Percentiles rank a stretch among this genome's conserved stretches.
These are phyloP conservation scores for Pyrenopolyporus hunteri DNA, from an alignment of 495 filamentous ascomycete species.

Conservation along the genomic window DNA sequence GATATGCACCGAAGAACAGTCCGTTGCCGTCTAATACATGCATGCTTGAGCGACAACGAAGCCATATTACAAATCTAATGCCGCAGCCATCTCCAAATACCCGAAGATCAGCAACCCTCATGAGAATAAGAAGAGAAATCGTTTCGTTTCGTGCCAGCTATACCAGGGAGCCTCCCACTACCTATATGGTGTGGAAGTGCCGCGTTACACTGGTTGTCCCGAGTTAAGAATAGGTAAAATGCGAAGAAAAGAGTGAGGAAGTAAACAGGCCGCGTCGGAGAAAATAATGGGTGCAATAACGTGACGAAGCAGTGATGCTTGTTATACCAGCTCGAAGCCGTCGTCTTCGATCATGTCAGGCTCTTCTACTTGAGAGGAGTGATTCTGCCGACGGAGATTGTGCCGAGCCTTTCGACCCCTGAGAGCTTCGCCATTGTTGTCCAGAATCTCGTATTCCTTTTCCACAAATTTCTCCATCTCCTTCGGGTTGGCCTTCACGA, in stretches of 20 bases:
- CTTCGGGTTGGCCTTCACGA: conserved; percentile 49
- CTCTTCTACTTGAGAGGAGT: conserved; percentile 2
- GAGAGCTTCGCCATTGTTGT: conserved; percentile 51
- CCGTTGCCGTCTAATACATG: conserved; percentile 11
- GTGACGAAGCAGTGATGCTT: background rate
- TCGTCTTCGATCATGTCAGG: conserved; percentile 47
- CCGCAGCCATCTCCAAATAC: conserved; percentile 6
- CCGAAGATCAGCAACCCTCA: background rate
- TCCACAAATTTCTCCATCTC: conserved; percentile 55
- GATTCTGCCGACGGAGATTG: conserved; percentile 43
- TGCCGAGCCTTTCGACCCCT: conserved; percentile 51
- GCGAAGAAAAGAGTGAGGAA: background rate
- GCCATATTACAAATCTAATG: conserved; percentile 31
- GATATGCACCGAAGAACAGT: conserved; percentile 28
- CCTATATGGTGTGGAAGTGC: background rate
- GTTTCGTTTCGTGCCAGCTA: conserved; percentile 24
- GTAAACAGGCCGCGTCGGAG: background rate
- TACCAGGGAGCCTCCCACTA: conserved; percentile 1
- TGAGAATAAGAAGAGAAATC: conserved; percentile 9
- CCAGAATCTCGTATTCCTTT: conserved; percentile 56
- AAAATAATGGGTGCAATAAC: conserved; percentile 4
- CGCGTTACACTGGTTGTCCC: background rate
- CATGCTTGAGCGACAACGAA: conserved; percentile 19
- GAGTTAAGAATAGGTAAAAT: background rate
- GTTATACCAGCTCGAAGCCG: conserved; percentile 54